Evolutionary conservation across 768 basidiomycete genomes (phyloP).

Genomic region (Suillus paluster): DNA sequence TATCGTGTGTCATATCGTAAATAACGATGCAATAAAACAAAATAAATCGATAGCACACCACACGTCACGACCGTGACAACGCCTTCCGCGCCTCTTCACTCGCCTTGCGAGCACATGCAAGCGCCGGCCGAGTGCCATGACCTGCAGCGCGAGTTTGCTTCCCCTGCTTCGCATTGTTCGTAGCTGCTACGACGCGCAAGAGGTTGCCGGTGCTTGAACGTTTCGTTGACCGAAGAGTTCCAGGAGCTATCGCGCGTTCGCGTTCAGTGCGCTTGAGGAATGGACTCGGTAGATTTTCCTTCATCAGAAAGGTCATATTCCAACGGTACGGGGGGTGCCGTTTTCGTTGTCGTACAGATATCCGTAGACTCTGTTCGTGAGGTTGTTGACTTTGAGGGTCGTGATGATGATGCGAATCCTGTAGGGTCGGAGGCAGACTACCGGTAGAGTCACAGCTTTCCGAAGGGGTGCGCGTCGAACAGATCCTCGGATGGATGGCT

Average conservation of each 20-base stretch:
- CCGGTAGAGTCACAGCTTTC: slow-evolving; percentile 28
- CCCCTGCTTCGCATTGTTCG: slow-evolving; percentile 46
- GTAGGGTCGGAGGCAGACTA: slow-evolving; percentile 48
- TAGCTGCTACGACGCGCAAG: slow-evolving; percentile 62
- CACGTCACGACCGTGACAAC: slow-evolving; percentile 34
- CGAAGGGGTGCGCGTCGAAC: slow-evolving; percentile 34
- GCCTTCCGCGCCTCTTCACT: slow-evolving; percentile 57
- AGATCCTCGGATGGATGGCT: slow-evolving; percentile 58
- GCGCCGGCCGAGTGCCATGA: slow-evolving; percentile 40
- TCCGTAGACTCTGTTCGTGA: slow-evolving; percentile 13
- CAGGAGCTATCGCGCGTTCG: slow-evolving; percentile 27
- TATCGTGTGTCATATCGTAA: neutral
- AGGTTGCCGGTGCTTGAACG: slow-evolving; percentile 56
- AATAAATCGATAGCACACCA: neutral
- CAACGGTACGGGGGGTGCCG: slow-evolving; percentile 34
- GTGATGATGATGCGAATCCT: slow-evolving; percentile 30
- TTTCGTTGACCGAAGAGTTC: slow-evolving; percentile 33
- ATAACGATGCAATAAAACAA: slow-evolving; percentile 2
- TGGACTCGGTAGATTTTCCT: slow-evolving; percentile 84
- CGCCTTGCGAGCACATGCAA: slow-evolving; percentile 51
- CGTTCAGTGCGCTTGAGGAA: slow-evolving; percentile 67
- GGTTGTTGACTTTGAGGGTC: slow-evolving; percentile 22
- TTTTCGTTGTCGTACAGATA: slow-evolving; percentile 15
- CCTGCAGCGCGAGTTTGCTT: slow-evolving; percentile 16
- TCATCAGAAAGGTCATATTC: slow-evolving; percentile 77